These are phyloP conservation scores for Colletotrichum liaoningense DNA, from an alignment of 2,329 filamentous ascomycete genomes.

Conservation along the genomic window DNA sequence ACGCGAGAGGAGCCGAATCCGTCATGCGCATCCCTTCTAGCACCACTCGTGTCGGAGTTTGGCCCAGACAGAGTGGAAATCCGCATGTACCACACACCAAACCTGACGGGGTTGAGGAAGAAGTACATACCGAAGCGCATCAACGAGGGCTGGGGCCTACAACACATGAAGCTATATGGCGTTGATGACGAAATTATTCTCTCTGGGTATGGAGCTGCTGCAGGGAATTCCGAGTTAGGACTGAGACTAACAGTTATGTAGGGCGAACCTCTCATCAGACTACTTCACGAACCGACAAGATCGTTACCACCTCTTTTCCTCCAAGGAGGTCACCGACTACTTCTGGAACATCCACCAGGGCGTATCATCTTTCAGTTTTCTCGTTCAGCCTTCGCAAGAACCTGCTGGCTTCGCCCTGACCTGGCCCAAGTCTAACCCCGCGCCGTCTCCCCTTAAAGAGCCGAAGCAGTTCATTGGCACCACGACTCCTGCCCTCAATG, in stretches of 20 bases:
- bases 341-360: constrained; percentile 82
- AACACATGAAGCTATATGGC: constrained; percentile 99
- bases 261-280: constrained; percentile 88
- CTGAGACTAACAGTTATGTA: constrained; percentile 37
- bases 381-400: constrained; percentile 72
- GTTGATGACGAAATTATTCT: constrained; percentile 96
- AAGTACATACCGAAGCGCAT: constrained; percentile 86
- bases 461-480: constrained; percentile 76
- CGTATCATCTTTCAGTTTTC: constrained; percentile 84
- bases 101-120: constrained; percentile 88
- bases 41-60: constrained; percentile 85
- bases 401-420: constrained; percentile 69
- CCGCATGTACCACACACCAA: constrained; percentile 98
- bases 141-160: constrained; percentile 97
- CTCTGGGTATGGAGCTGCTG: constrained; percentile 71
- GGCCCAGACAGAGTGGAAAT: constrained; percentile 87
- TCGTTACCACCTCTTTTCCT: constrained; percentile 91
- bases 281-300: constrained; percentile 98
- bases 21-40: constrained; percentile 89
- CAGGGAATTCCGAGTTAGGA: no score
- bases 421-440: constrained; percentile 82
- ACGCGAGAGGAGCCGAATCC: constrained; percentile 89
- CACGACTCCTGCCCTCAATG: constrained; percentile 74
- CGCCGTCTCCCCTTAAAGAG: constrained; percentile 78
- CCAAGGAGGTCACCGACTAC: constrained; percentile 82